phyloP scores from a whole-genome alignment of 169 alveolate species.

The Eimeria praecox region DNA sequence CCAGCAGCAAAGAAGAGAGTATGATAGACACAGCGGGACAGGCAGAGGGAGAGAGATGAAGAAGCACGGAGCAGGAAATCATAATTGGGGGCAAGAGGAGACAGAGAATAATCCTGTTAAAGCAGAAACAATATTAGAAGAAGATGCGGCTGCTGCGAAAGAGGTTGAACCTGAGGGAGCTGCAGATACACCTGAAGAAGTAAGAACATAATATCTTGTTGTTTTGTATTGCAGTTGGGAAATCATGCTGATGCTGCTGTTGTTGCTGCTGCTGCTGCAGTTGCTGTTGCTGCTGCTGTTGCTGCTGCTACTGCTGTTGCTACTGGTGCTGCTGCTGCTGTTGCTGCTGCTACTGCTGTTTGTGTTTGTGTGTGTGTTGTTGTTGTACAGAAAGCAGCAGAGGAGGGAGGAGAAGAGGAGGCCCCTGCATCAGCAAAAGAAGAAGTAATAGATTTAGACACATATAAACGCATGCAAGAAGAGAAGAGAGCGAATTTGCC shows the following conservation, averaged over 20 bases:
- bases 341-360: neutral
- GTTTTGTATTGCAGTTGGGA: too few species aligned
- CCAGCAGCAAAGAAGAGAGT: neutral
- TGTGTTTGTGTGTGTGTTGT: neutral
- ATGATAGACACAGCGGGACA: neutral
- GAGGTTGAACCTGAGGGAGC: neutral
- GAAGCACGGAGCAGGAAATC: conserved; percentile 73
- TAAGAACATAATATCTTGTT: neutral
- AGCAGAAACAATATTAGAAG: neutral
- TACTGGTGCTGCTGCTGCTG: neutral
- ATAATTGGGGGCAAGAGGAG: conserved; percentile 76
- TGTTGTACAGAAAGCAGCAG: neutral
- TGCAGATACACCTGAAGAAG: neutral
- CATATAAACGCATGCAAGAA: conserved; percentile 33
- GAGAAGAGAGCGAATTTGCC: conserved; percentile 39
- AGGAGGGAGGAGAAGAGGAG: conserved; percentile 11
- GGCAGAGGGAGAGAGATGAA: conserved; percentile 67
- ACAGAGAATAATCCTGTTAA: conserved; percentile 1
- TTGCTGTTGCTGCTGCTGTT: neutral
- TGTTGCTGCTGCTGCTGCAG: too few species aligned
- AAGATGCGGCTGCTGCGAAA: conserved; percentile 26
- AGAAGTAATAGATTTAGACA: conserved; percentile 5
- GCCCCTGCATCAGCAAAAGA: conserved; percentile 23
- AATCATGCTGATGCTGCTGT: too few species aligned
- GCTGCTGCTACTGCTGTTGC: neutral